A percentile compares a stretch with the other conserved stretches of the same genome.
Evolutionary conservation across 768 basidiomycete species (phyloP).

Genomic region (Russula foetens): DNA sequence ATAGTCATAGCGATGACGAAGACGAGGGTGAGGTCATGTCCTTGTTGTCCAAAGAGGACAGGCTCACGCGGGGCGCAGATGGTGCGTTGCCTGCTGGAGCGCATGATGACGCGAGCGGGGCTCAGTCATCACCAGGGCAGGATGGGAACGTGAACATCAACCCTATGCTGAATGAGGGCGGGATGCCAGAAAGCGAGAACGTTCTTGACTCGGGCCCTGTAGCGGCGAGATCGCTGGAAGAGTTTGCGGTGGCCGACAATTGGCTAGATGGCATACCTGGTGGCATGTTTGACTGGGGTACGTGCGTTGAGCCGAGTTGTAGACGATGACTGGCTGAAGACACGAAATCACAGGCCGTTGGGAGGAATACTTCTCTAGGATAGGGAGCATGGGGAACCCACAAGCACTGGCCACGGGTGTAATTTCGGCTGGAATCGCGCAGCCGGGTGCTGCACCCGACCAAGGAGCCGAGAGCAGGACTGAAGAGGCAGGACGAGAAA

Average conservation of each 20-base stretch:
- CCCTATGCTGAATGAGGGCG: slow-evolving; percentile 55
- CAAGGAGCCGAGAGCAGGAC: neutral
- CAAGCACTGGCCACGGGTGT: neutral
- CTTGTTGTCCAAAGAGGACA: slow-evolving; percentile 3
- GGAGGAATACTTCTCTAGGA: slow-evolving; percentile 70
- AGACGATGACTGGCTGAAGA: neutral
- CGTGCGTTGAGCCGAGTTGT: slow-evolving; percentile 22
- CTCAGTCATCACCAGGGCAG: slow-evolving; percentile 46
- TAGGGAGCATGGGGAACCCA: slow-evolving; percentile 3
- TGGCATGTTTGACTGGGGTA: slow-evolving; percentile 85
- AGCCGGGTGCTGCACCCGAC: neutral
- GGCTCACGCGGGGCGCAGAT: slow-evolving; percentile 12
- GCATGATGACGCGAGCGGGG: slow-evolving; percentile 20
- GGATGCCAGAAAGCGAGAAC: slow-evolving; percentile 31
- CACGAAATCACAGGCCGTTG: slow-evolving; percentile 51
- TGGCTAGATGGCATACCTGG: slow-evolving; percentile 75
- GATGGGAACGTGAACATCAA: slow-evolving; percentile 52
- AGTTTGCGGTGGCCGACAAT: slow-evolving; percentile 59
- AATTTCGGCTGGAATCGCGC: neutral
- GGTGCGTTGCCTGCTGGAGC: slow-evolving; percentile 4
- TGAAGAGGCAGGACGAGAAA: neutral
- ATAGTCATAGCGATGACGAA: slow-evolving; percentile 32
- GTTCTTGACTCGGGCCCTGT: slow-evolving; percentile 58
- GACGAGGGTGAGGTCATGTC: slow-evolving; percentile 18
- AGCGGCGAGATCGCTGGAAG: slow-evolving; percentile 41